Evolutionary conservation across 2,329 filamentous ascomycete genomes (phyloP).

Genomic region (Diaporthe ilicicola): DNA sequence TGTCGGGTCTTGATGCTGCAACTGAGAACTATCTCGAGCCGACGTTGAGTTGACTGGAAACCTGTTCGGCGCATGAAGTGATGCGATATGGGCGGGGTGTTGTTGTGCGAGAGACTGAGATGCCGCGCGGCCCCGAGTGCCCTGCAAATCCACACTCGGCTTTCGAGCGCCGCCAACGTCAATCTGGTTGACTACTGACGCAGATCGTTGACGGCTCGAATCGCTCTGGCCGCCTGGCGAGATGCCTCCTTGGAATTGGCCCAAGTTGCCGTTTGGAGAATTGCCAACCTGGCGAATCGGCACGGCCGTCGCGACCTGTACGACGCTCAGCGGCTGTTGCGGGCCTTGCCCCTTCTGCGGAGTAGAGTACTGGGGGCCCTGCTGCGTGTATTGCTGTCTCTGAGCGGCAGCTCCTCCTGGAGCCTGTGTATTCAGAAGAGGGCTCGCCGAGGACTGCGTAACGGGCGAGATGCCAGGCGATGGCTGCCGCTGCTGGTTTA

Average conservation of each 20-base stretch:
- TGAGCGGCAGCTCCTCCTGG: neutral
- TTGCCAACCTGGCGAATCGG: constrained; percentile 32
- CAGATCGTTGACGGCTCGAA: constrained; percentile 13
- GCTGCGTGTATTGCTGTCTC: constrained; percentile 33
- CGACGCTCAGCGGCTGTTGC: constrained; percentile 25
- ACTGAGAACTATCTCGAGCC: constrained; percentile 24
- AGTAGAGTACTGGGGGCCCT: neutral
- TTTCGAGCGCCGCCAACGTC: constrained; percentile 29
- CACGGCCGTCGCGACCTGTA: constrained; percentile 32
- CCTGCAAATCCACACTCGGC: constrained; percentile 25
- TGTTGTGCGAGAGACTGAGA: constrained; percentile 19
- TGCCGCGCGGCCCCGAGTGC: constrained; percentile 27
- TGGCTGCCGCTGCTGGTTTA: constrained; percentile 5
- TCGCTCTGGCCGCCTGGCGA: constrained; percentile 30
- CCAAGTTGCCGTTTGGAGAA: constrained; percentile 27
- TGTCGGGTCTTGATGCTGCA: constrained; percentile 16
- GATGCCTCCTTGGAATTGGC: constrained; percentile 14
- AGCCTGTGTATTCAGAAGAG: constrained; percentile 23
- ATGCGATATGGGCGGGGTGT: constrained; percentile 31
- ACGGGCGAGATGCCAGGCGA: constrained; percentile 33
- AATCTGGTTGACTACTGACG: constrained; percentile 34
- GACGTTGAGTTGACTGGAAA: constrained; percentile 21
- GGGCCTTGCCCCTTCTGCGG: constrained; percentile 10
- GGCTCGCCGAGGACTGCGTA: constrained; percentile 31
- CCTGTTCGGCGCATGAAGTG: constrained; percentile 29